Percentiles rank a stretch among this genome's conserved stretches.
Conservation (phyloP, 176 grass and related monocot species). For the Hyparrhenia diplandra region DNA sequence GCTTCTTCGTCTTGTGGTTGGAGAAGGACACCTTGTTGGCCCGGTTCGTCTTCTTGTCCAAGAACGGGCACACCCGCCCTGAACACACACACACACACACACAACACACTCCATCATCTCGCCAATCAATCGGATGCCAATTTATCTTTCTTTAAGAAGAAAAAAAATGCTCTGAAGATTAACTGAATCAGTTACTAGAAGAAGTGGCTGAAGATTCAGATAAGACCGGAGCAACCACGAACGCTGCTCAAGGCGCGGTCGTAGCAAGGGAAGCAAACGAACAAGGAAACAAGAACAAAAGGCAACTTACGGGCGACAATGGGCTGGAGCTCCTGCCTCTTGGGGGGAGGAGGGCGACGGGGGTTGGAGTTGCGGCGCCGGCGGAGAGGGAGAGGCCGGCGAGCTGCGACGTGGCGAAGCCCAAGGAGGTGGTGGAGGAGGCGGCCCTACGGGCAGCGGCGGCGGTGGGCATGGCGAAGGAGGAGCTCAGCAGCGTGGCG, state of each 20-base stretch:
- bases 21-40: constrained; percentile 89
- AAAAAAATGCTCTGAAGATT: not conserved
- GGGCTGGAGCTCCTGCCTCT: constrained; percentile 25
- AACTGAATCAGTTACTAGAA: not conserved
- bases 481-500: constrained; percentile 39
- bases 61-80: constrained; percentile 78
- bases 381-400: constrained; percentile 37
- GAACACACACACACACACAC: not conserved
- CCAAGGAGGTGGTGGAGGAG: constrained; percentile 23
- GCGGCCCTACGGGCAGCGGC: constrained; percentile 1
- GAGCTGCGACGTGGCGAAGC: constrained; percentile 43
- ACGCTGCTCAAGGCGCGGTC: not conserved
- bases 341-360: not conserved
- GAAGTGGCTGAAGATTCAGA: not conserved
- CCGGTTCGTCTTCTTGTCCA: constrained; percentile 70
- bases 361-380: not conserved
- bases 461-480: constrained; percentile 30
- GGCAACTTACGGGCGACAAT: constrained; percentile 43
- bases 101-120: not conserved
- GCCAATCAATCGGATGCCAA: not conserved
- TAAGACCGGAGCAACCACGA: not conserved
- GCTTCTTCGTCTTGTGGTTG: constrained; percentile 86
- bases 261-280: not conserved
- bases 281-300: not conserved
- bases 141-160: not conserved